Conservation (phyloP, 176 grass and related monocot genomes). For the sorghum (Sorghum bicolor) region Sorghum_bicolor_NCBIv3 NC_012871.2:68194001-68194500, state of each 20-base stretch:
- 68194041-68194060: neutral
- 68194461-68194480: neutral
- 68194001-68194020: neutral
- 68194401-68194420: neutral
- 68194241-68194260: slow-evolving; percentile 82
- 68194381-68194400: neutral
- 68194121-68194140: neutral
- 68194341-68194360: neutral
- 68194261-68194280: slow-evolving; percentile 50
- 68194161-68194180: neutral
- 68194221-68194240: slow-evolving; percentile 72
- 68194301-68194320: slow-evolving; percentile 52
- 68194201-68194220: slow-evolving; percentile 33
- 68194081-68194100: neutral
- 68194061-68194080: neutral
- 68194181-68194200: neutral
- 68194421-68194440: neutral
- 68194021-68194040: neutral
- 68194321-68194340: slow-evolving; percentile 28
- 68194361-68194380: neutral
- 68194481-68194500: slow-evolving; percentile 28
- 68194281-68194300: slow-evolving; percentile 49
- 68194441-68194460: no score
- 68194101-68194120: neutral
- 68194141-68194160: neutral